These are phyloP conservation scores for Vaccinium corymbosum DNA, from an alignment of 148 eudicot genomes.

Conservation along the genomic window DNA sequence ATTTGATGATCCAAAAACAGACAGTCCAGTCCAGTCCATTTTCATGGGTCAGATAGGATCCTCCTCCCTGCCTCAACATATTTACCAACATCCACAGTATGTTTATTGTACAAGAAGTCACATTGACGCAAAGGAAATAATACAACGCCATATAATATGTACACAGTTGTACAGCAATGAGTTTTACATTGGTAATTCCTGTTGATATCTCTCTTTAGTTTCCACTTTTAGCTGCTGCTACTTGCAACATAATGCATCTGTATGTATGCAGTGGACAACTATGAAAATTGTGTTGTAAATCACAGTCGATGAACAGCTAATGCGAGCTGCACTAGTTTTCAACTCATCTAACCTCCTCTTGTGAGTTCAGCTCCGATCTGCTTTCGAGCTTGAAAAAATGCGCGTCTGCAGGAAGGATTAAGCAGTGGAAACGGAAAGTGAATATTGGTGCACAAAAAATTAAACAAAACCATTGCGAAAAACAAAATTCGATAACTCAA, in stretches of 20 bases:
- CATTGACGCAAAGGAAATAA: not conserved
- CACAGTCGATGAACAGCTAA: not conserved
- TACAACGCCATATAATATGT: not conserved
- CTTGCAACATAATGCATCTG: not conserved
- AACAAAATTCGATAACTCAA: not conserved
- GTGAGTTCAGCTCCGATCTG: slow-evolving; percentile 1
- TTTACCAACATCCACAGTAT: not conserved
- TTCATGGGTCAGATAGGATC: no score
- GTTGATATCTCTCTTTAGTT: not conserved
- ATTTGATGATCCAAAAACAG: no score
- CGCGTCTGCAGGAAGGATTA: not conserved
- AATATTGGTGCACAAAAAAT: not conserved
- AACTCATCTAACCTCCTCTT: slow-evolving; percentile 3
- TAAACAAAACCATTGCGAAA: not conserved
- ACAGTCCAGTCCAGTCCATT: no score
- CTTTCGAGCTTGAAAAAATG: slow-evolving; percentile 6
- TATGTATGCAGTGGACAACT: not conserved
- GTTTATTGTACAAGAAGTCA: not conserved
- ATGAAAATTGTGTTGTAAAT: not conserved
- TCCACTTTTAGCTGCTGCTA: slow-evolving; percentile 2
- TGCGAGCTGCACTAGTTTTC: not conserved
- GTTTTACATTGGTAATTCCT: not conserved
- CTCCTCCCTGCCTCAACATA: no score
- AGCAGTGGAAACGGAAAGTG: not conserved
- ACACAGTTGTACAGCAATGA: not conserved